Conservation (phyloP, 331 rosid genomes). For the Pyracantha coccinea region DNA sequence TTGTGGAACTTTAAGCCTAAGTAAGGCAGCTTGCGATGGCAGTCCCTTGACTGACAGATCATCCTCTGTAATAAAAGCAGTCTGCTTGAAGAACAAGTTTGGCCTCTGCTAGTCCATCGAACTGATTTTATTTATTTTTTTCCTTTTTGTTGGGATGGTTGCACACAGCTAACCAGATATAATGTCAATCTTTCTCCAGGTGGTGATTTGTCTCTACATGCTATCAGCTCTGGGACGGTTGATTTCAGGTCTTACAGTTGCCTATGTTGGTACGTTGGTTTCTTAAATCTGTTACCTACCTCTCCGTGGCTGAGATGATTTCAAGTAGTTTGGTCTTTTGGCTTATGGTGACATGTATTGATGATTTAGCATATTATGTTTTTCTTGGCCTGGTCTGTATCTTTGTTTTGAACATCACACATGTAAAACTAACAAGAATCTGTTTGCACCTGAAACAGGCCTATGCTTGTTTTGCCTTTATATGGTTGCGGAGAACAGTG, state of each 20-base stretch:
- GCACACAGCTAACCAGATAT: background rate
- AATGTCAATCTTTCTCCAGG: constrained; percentile 36
- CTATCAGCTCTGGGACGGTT: constrained; percentile 73
- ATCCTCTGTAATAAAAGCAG: background rate
- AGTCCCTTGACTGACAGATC: background rate
- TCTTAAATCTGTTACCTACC: background rate
- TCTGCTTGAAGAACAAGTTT: background rate
- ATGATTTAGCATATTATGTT: background rate
- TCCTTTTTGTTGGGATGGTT: background rate
- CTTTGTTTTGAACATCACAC: background rate
- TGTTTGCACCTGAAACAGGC: constrained; percentile 34
- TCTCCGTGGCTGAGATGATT: background rate
- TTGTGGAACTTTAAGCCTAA: background rate
- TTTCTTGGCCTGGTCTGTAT: background rate
- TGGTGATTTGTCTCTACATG: constrained; percentile 52
- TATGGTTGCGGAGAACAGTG: constrained; percentile 56
- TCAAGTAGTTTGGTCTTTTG: background rate
- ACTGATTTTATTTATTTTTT: background rate
- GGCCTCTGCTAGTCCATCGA: background rate
- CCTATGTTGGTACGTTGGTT: constrained; percentile 63
- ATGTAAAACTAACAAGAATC: background rate
- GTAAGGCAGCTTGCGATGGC: background rate
- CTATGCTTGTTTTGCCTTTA: constrained; percentile 77
- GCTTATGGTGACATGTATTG: background rate
- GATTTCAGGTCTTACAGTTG: constrained; percentile 74